Evolutionary conservation across 192 early-diverging fungal genomes (phyloP), one percentile per base, ranked within the genome.

Genomic region (Coemansia sp.): DNA sequence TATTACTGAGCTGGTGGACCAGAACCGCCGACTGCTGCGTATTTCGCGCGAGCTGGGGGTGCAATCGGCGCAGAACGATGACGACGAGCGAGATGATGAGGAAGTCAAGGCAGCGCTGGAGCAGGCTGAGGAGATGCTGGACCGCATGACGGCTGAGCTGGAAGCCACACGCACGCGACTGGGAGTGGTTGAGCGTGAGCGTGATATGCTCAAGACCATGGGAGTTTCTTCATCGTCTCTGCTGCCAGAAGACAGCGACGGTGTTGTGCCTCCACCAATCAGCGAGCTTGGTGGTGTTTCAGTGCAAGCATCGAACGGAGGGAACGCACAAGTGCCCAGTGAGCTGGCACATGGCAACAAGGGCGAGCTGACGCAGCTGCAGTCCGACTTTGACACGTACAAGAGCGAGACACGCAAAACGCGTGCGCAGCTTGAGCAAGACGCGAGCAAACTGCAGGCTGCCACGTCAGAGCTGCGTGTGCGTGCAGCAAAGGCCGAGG

Each of bases 361-460:
- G 19, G 69, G 60, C n/a, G 62, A 63, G 1, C 55, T 87, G 21
- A 69, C 78, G 37, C 66, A 69, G 9, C 80, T 87, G 12, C 86
- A 89, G 72, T 62, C 68, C 47, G 84, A 87, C 25, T 90, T 86
- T 73, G 88, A 92, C 58, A 66, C 71, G 7, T 92, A 88, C 70
- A 78, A 85, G 49, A 82, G 72, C 50, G 89, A 93, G 68, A 82
- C 82, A 8, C 83, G 81, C 15, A 75, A 72, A 11, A 88, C 88
- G 57, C 84, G 75, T 25, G 66, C 72, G 41, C 70, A 76, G 51
- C 73, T 90, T 10, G 87, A 88, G 66, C 67, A 53, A 14, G 81
- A 86, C 19, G 56, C 85, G 27, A 76, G 83, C 27, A 66, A 69
- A 55, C 56, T 86, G 7, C 83, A 86, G 47, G 37, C 66, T 1